Evolutionary conservation across 225 moss, liverwort and hornwort species (phyloP), one percentile per base, ranked within the genome.

Genomic region (Marchantia paleacea): DNA sequence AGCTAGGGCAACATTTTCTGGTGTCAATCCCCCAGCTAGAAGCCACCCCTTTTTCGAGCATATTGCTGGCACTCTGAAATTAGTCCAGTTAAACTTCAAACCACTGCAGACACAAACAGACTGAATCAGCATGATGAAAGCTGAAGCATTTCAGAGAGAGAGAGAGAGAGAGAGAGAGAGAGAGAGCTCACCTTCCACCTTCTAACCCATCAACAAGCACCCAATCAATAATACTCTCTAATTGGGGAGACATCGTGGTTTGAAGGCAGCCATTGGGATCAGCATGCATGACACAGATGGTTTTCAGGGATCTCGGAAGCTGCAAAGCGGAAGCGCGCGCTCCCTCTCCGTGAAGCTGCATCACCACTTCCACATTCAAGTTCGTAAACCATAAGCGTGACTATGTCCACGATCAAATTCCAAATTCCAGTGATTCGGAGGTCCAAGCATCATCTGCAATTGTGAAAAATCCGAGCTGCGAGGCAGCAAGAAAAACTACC

Each of bases 281-380:
- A 73, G 93, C 88, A 73, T 99, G 93, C 87, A 95, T 80, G 7
- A 95, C 97, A 75, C 91, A 95, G 62, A 99, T 94, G 50, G 89
- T 81, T 78, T 90, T 87, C 88, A 95, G 70, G 1, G 83, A 85
- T 39, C 72, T 84, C 4, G 88, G 80, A 49, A 99, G 83, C 76
- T 92, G 81, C 10, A 89, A 65, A n/a, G 88, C 79, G 58, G 92
- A 88, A 76, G 84, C 78, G 72, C 93, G 90, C 0, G 95, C 90
- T 75, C 85, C 90, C 63, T 90, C 90, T 29, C 93, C 93, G 58
- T 95, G 95, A 79, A 99, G 84, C 93, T 99, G 90, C 22, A 85
- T 84, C 61, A 83, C 62, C 75, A 80, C 80, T 75, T 80, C 60
- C n/a, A 57, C 73, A 75, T 66, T 58, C 65, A 52, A 51, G n/a